Base-by-base conservation (phyloP, 805 yeast species). In the Starmera pachycereana region DNA sequence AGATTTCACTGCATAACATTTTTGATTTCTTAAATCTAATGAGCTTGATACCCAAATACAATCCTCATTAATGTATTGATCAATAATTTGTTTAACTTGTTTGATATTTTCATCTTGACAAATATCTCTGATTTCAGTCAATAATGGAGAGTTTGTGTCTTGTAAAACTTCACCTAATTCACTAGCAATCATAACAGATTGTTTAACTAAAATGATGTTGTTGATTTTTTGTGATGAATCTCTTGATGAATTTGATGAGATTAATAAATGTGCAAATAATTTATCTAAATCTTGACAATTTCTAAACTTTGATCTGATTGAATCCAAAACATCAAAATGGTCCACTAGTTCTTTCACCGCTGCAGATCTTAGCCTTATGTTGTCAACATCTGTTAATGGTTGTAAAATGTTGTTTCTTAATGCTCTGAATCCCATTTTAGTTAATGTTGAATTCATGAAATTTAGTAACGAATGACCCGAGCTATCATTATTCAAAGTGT, bases 391-490 rank as follows among this genome's bases (percentile, higher is more conserved):
- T 1, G 72, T 68, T 12, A 71, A 46, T 0, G 76, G 77, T 41
- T 71, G 77, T n/a, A 71, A 44, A 4, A 71, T 61, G 38, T 61
- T 69, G 30, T 57, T 65, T 43, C 62, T 59, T 37, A 72, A 49
- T 7, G 63, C 42, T 38, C 76, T 45, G 12, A 50, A 53, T 0
- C 76, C 77, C 76, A 71, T 72, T 39, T 61, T 65, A 0, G 77
- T 71, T 0, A 50, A 42, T 0, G 74, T 68, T 1, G 50, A 45
- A 44, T 71, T 60, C 35, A 71, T 44, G 33, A 57, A 54, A 22
- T 62, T 65, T 28, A 61, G 56, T 8, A 72, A 49, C 0, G 67
- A 58, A 8, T 53, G 37, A 0, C 62, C 65, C 7, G 27, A 22
- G 8, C 48, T 54, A 14, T 47, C 48, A 8, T 56, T 58, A 6